These are phyloP conservation scores for Pholiota molesta DNA, from an alignment of 768 basidiomycete species.

Conservation along the genomic window DNA sequence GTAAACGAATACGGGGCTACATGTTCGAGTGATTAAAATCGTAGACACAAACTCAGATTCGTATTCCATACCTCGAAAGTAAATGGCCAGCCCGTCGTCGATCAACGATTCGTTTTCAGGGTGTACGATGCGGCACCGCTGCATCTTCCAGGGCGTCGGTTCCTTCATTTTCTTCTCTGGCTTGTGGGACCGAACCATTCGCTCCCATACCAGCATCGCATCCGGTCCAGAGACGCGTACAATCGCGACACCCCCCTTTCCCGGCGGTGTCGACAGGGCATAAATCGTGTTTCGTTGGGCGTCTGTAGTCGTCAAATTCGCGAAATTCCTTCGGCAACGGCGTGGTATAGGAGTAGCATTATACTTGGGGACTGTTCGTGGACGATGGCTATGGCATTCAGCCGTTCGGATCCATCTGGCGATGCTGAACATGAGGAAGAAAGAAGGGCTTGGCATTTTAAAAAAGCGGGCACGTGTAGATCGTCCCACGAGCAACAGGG, in stretches of 20 bases:
- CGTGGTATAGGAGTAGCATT: not conserved
- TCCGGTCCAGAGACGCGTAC: slow-evolving; percentile 83
- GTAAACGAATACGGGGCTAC: slow-evolving; percentile 83
- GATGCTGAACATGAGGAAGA: not conserved
- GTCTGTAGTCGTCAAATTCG: slow-evolving; percentile 37
- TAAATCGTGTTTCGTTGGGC: slow-evolving; percentile 80
- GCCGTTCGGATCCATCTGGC: slow-evolving; percentile 5
- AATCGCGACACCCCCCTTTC: slow-evolving; percentile 83
- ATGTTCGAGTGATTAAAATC: not conserved
- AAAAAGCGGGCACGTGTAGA: not conserved
- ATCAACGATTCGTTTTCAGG: slow-evolving; percentile 62
- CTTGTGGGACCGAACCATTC: slow-evolving; percentile 49
- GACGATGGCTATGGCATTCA: not conserved
- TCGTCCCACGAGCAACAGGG: not conserved
- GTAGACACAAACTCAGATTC: not conserved
- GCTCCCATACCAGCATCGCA: slow-evolving; percentile 61
- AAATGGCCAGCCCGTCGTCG: slow-evolving; percentile 83
- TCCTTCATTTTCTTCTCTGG: slow-evolving; percentile 12
- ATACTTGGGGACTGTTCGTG: not conserved
- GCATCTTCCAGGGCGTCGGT: slow-evolving; percentile 68
- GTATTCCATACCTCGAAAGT: slow-evolving; percentile 65
- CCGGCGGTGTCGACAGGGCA: slow-evolving; percentile 85
- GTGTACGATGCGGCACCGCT: slow-evolving; percentile 70
- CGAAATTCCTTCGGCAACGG: slow-evolving; percentile 7
- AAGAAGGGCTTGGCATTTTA: not conserved